A percentile compares a stretch with the other conserved stretches of the same genome.
phyloP scores from a whole-genome alignment of 768 basidiomycete species.

The Kondoa subrosea region DNA sequence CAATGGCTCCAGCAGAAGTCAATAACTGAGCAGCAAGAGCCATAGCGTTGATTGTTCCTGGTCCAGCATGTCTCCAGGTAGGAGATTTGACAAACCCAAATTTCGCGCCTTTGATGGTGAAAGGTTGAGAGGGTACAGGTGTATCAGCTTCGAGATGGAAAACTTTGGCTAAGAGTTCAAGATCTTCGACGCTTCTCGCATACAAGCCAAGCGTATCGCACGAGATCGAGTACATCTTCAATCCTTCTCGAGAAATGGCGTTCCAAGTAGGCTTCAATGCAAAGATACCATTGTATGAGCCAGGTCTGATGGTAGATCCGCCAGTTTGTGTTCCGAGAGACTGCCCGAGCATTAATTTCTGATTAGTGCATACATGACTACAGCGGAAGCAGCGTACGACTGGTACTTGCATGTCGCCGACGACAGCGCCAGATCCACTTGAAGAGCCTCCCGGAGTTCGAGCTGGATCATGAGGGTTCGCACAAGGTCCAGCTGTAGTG shows the following conservation, averaged over 20 bases:
- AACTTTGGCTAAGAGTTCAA: slow-evolving; percentile 26
- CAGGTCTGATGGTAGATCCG: slow-evolving; percentile 30
- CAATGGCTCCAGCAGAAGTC: slow-evolving; percentile 25
- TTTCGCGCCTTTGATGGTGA: slow-evolving; percentile 23
- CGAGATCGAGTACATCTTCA: slow-evolving; percentile 22
- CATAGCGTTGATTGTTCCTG: slow-evolving; percentile 21
- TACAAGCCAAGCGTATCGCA: slow-evolving; percentile 28
- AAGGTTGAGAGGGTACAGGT: slow-evolving; percentile 18
- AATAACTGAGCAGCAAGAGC: slow-evolving; percentile 25
- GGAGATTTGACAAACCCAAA: slow-evolving; percentile 28
- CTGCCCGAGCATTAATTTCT: neutral
- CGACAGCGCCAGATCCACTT: slow-evolving; percentile 30
- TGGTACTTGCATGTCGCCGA: slow-evolving; percentile 30
- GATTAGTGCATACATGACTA: neutral
- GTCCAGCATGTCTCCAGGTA: slow-evolving; percentile 17
- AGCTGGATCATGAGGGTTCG: slow-evolving; percentile 25
- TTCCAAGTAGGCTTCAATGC: slow-evolving; percentile 32
- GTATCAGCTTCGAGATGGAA: slow-evolving; percentile 26
- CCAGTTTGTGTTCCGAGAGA: slow-evolving; percentile 19
- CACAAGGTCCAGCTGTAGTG: slow-evolving; percentile 18
- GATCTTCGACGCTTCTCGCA: slow-evolving; percentile 29
- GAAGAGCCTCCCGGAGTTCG: slow-evolving; percentile 31
- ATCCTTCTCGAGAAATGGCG: slow-evolving; percentile 29
- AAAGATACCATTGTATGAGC: slow-evolving; percentile 31
- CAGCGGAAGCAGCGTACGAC: slow-evolving; percentile 21